phyloP scores from a whole-genome alignment of 352 stramenopile species.

The Phytophthora rubi region DNA sequence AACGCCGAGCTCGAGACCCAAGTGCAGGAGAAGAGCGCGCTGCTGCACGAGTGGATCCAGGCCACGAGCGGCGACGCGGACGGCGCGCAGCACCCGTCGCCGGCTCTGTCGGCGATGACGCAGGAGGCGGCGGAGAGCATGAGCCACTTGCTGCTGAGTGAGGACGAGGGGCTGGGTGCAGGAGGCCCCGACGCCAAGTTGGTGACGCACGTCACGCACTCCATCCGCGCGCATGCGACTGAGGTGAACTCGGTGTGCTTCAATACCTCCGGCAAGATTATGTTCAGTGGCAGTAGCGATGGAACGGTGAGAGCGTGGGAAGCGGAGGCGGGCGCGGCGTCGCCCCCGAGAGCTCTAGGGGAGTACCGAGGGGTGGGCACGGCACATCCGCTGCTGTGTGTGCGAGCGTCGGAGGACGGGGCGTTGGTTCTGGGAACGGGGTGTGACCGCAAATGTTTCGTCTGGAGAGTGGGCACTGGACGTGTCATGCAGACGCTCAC shows the following conservation, averaged over 20 bases:
- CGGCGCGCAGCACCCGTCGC: slow-evolving; percentile 5
- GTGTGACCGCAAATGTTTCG: slow-evolving; percentile 86
- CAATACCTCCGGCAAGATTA: slow-evolving; percentile 81
- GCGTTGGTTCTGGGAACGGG: slow-evolving; percentile 80
- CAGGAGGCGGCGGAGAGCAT: slow-evolving; percentile 59
- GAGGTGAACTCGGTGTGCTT: slow-evolving; percentile 89
- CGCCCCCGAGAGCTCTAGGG: slow-evolving; percentile 46
- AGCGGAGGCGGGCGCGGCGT: slow-evolving; percentile 41
- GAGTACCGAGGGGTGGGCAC: slow-evolving; percentile 83
- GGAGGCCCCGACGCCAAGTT: slow-evolving; percentile 30
- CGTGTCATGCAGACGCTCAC: slow-evolving; percentile 85
- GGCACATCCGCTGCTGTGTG: slow-evolving; percentile 83
- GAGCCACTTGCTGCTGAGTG: slow-evolving; percentile 49
- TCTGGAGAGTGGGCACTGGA: slow-evolving; percentile 83
- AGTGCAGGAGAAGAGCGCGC: slow-evolving; percentile 59
- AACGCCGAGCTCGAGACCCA: slow-evolving; percentile 61
- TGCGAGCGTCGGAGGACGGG: slow-evolving; percentile 79
- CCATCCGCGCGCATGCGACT: slow-evolving; percentile 79
- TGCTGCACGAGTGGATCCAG: slow-evolving; percentile 73
- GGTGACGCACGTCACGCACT: slow-evolving; percentile 52
- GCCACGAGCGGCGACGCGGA: slow-evolving; percentile 36
- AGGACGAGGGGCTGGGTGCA: slow-evolving; percentile 23
- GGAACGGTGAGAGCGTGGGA: slow-evolving; percentile 85
- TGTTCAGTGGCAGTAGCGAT: slow-evolving; percentile 86
- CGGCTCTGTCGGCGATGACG: slow-evolving; percentile 21